These are phyloP conservation scores for Tripterygium wilfordii DNA, from an alignment of 177 flowering plant genomes.

Conservation along the genomic window DNA sequence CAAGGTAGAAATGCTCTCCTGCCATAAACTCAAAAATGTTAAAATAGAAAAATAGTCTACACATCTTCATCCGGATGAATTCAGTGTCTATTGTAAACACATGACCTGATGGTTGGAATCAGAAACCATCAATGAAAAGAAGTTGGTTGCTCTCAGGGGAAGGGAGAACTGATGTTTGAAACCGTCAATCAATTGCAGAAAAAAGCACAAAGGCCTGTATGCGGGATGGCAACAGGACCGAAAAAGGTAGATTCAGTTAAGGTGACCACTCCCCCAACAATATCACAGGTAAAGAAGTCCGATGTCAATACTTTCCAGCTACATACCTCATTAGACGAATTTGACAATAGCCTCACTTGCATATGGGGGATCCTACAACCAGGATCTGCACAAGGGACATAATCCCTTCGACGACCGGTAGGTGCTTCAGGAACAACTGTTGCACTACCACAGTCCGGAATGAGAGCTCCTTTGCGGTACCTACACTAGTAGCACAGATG, in stretches of 20 bases:
- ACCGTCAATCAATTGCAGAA: too few species aligned
- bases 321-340: conserved; percentile 41
- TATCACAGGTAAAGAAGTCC: too few species aligned
- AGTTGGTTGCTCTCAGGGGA: neutral
- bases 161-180: too few species aligned
- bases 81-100: too few species aligned
- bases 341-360: conserved; percentile 45
- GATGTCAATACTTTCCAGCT: too few species aligned
- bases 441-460: conserved; percentile 33
- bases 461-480: conserved; percentile 79
- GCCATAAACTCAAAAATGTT: conserved; percentile 6
- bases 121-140: too few species aligned
- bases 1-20: conserved; percentile 74
- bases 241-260: too few species aligned
- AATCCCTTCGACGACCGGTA: conserved; percentile 78
- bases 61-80: too few species aligned
- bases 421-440: conserved; percentile 33
- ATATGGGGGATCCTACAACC: conserved; percentile 92
- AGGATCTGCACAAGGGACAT: conserved; percentile 69
- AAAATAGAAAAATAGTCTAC: neutral
- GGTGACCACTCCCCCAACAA: too few species aligned
- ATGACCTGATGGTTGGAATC: too few species aligned
- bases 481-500: conserved; percentile 27
- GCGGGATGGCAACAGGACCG: too few species aligned
- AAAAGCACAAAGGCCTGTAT: too few species aligned